Conservation (phyloP, 108 stramenopile species). For the Tribonema minus region DNA sequence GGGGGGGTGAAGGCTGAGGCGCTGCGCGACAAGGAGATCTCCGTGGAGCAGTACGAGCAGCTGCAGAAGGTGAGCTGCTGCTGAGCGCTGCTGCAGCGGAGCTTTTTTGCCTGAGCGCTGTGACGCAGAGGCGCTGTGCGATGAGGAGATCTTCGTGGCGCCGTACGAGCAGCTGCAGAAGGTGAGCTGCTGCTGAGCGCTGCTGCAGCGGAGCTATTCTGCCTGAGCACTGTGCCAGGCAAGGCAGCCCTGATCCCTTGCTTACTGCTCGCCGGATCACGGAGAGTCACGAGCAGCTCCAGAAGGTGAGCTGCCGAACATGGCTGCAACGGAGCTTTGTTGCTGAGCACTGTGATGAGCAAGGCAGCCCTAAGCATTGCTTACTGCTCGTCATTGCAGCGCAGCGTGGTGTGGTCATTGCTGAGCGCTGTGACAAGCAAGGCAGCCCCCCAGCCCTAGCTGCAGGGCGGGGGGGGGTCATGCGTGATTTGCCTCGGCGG, state of each 20-base stretch:
- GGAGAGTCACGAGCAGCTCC: slow-evolving; percentile 92
- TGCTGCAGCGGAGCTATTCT: background rate
- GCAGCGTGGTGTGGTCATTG: too few species aligned
- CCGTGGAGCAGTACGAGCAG: slow-evolving; percentile 93
- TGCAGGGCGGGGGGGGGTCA: too few species aligned
- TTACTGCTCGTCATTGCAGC: too few species aligned
- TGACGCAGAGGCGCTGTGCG: slow-evolving; percentile 63
- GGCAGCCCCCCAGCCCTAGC: too few species aligned
- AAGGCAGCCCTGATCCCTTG: too few species aligned
- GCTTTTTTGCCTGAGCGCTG: background rate
- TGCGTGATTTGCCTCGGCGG: too few species aligned
- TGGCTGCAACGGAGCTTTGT: background rate
- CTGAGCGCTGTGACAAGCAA: too few species aligned
- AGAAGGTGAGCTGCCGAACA: slow-evolving; percentile 26
- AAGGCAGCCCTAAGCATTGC: background rate
- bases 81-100: background rate
- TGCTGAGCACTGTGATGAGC: too few species aligned
- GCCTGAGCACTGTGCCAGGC: background rate
- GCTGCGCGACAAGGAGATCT: slow-evolving; percentile 83
- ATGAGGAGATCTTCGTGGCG: slow-evolving; percentile 86
- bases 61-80: slow-evolving; percentile 54
- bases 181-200: background rate
- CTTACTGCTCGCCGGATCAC: slow-evolving; percentile 79
- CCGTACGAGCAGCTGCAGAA: slow-evolving; percentile 88
- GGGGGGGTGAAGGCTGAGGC: too few species aligned